These are phyloP conservation scores for Licmophora abbreviata DNA, from an alignment of 108 stramenopile species.

Conservation along the genomic window DNA sequence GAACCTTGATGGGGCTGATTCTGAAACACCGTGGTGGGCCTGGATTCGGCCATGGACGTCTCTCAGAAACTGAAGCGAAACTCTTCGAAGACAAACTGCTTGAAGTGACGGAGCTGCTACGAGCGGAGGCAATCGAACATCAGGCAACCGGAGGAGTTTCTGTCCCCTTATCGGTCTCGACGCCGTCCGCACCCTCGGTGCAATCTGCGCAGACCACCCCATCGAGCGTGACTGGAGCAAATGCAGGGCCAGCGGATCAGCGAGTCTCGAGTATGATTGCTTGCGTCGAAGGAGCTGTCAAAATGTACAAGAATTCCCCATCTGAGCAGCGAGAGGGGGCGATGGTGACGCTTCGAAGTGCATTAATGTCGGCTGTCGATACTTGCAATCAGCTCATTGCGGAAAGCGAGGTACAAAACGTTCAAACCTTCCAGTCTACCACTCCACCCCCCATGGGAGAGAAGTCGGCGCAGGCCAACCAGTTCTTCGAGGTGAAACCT, in stretches of 20 bases:
- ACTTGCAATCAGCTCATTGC: conserved; percentile 43
- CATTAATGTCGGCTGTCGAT: conserved; percentile 54
- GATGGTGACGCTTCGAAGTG: conserved; percentile 55
- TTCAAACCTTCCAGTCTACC: background rate
- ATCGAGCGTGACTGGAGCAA: background rate
- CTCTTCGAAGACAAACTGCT: conserved; percentile 36
- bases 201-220: background rate
- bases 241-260: conserved; percentile 9
- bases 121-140: conserved; percentile 26
- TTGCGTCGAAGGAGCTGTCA: conserved; percentile 65
- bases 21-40: conserved; percentile 85
- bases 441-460: background rate
- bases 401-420: conserved; percentile 14
- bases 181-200: background rate
- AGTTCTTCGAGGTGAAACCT: background rate
- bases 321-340: conserved; percentile 37
- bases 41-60: conserved; percentile 71
- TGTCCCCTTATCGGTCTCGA: background rate
- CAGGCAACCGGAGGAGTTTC: background rate
- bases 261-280: conserved; percentile 51
- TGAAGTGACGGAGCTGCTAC: conserved; percentile 32
- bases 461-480: background rate
- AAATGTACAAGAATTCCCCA: conserved; percentile 66
- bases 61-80: conserved; percentile 46
- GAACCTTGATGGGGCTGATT: conserved; percentile 67